Evolutionary conservation across 495 filamentous ascomycete genomes (phyloP), one percentile per base, ranked within the genome.

Genomic region (Tuber microsphaerosporum): DNA sequence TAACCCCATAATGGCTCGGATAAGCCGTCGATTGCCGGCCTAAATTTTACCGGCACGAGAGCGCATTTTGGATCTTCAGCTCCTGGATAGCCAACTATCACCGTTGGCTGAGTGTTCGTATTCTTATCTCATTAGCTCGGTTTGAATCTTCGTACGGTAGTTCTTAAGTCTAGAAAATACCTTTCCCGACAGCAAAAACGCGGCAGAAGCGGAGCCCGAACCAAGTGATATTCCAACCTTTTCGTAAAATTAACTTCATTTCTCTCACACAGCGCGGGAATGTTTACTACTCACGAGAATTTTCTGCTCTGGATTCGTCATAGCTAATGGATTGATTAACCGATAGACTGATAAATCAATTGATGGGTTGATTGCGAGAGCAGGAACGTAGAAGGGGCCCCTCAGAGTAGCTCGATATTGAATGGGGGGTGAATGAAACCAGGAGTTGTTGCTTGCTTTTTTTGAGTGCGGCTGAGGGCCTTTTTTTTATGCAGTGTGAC

Each of bases 221-320:
- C 51, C 51, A 61, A 61, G n/a, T 61, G 51, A 61, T 31, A 61
- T 61, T 61, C 51, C 51, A 61, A 61, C n/a, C 51, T 61, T 61
- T 61, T 31, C 10, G 14, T 31, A 16, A 31, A 31, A 16, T 61
- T 31, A 61, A 61, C 51, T 31, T 31, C 9, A 14, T 31, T 31
- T 31, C 51, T 56, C 51, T 61, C 26, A 61, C 26, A 14, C 12
- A 31, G 12, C n/a, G 26, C 51, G 12, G 26, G n/a, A 12, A 16
- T 26, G n/a, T 61, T 61, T 31, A 14, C 51, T 61, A 61, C 51
- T 61, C 51, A 61, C 51, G n/a, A 61, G 51, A 61, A 61, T 61
- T 61, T 12, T 61, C 51, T 61, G 51, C 10, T 61, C n/a, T 31
- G 51, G 51, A 61, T 31, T 10, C 12, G 51, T 26, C 51, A 61